Evolutionary conservation across 2,329 filamentous ascomycete genomes (phyloP).

Genomic region (Diaporthe vaccinii): DNA sequence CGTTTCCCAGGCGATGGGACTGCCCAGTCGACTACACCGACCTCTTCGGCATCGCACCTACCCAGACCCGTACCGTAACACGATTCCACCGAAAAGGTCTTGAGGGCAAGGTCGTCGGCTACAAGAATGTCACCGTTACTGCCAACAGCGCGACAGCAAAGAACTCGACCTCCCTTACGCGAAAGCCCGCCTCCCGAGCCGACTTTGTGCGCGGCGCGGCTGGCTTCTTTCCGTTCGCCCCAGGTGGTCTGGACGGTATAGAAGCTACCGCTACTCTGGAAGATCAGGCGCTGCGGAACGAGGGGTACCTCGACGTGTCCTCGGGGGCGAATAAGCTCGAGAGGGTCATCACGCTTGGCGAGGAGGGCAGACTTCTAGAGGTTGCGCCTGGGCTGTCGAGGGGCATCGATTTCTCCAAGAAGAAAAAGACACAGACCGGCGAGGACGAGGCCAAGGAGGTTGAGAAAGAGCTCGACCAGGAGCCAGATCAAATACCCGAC

Average conservation of each 20-base stretch:
- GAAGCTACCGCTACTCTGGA: constrained; percentile 89
- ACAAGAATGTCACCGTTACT: constrained; percentile 93
- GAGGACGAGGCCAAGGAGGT: constrained; percentile 77
- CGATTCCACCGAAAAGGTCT: constrained; percentile 92
- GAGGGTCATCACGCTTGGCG: constrained; percentile 85
- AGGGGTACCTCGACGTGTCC: constrained; percentile 55
- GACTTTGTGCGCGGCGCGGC: constrained; percentile 95
- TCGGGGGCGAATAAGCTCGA: constrained; percentile 74
- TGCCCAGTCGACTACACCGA: constrained; percentile 83
- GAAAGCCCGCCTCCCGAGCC: constrained; percentile 87
- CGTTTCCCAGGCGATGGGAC: constrained; percentile 74
- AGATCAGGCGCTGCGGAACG: constrained; percentile 75
- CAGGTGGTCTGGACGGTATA: constrained; percentile 88
- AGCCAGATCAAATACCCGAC: constrained; percentile 55
- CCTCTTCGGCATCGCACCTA: constrained; percentile 88
- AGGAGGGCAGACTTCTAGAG: constrained; percentile 83
- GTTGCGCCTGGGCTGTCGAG: constrained; percentile 85
- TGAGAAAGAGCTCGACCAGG: constrained; percentile 70
- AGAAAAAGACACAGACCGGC: constrained; percentile 69
- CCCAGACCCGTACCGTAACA: constrained; percentile 94
- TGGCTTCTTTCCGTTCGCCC: constrained; percentile 94
- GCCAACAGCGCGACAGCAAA: constrained; percentile 92
- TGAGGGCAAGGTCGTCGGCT: constrained; percentile 92
- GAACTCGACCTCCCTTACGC: constrained; percentile 89
- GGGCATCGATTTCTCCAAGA: constrained; percentile 79